Evolutionary conservation across 2,329 filamentous ascomycete species (phyloP).

Genomic region (Aspergillus jensenii): DNA sequence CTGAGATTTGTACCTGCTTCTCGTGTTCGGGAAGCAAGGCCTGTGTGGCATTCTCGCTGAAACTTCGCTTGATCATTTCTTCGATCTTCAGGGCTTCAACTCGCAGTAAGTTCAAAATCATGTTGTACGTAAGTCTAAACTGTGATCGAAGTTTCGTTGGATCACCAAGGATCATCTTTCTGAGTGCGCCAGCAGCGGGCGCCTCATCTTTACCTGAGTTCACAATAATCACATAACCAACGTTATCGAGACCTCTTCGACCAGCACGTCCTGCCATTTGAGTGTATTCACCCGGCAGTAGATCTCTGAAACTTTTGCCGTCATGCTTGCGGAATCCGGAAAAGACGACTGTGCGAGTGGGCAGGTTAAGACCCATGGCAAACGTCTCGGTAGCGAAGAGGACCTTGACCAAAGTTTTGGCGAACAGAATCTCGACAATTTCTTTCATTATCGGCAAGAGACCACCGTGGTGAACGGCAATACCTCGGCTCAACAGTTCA

Average conservation of each 20-base stretch:
- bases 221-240: constrained; percentile 93
- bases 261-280: constrained; percentile 98
- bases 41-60: constrained; percentile 96
- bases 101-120: constrained; percentile 93
- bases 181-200: constrained; percentile 76
- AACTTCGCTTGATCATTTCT: constrained; percentile 99
- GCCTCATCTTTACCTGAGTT: constrained; percentile 78
- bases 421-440: constrained; percentile 94
- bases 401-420: constrained; percentile 91
- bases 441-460: constrained; percentile 96
- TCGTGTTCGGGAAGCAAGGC: constrained; percentile 92
- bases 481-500: constrained; percentile 81
- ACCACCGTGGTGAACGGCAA: constrained; percentile 95
- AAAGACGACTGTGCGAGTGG: constrained; percentile 94
- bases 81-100: constrained; percentile 98
- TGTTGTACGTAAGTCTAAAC: constrained; percentile 97
- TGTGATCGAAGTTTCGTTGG: constrained; percentile 94
- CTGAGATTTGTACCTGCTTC: constrained; percentile 86
- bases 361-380: constrained; percentile 95
- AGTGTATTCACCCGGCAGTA: constrained; percentile 93
- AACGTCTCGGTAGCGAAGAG: constrained; percentile 98
- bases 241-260: constrained; percentile 84
- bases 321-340: constrained; percentile 97
- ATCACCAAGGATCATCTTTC: constrained; percentile 93
- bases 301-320: constrained; percentile 84